Conservation (phyloP, 2,329 filamentous ascomycete species). For the Paecilomyces sp. region DNA sequence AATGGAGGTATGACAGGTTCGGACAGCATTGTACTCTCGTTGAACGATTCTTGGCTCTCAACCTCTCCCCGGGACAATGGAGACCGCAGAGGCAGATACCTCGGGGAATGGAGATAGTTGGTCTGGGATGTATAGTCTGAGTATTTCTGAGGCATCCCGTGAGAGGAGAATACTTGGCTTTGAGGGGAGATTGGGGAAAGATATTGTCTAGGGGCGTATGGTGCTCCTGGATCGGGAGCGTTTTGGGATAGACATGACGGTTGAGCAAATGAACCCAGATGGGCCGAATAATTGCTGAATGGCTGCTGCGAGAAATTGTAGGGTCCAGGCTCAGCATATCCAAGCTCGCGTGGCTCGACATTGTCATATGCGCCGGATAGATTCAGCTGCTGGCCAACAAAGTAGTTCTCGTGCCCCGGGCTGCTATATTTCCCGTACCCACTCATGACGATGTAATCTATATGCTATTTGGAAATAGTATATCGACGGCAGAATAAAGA, state of each 20-base stretch:
- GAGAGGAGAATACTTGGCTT: constrained; percentile 19
- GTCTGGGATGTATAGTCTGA: constrained; percentile 24
- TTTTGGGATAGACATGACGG: constrained; percentile 23
- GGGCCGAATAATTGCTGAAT: constrained; percentile 30
- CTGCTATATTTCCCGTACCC: constrained; percentile 31
- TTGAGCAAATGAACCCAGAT: constrained; percentile 28
- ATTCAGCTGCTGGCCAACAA: constrained; percentile 25
- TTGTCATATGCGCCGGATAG: constrained; percentile 25
- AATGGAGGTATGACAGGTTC: constrained; percentile 36
- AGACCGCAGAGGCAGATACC: constrained; percentile 29
- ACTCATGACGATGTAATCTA: constrained; percentile 24
- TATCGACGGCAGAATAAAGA: background rate
- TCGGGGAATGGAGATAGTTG: constrained; percentile 23
- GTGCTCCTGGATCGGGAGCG: constrained; percentile 21
- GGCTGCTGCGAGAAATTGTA: constrained; percentile 27
- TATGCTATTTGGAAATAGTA: background rate
- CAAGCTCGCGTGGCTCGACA: constrained; percentile 22
- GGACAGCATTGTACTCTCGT: constrained; percentile 36
- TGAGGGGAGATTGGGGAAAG: constrained; percentile 24
- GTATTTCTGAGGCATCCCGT: constrained; percentile 23
- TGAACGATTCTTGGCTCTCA: constrained; percentile 38
- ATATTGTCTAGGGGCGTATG: constrained; percentile 25
- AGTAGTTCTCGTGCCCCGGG: constrained; percentile 27
- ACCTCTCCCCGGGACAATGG: constrained; percentile 29
- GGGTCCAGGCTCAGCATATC: constrained; percentile 18